phyloP scores from a whole-genome alignment of 495 filamentous ascomycete species.

The Amorphotheca resinae region DNA sequence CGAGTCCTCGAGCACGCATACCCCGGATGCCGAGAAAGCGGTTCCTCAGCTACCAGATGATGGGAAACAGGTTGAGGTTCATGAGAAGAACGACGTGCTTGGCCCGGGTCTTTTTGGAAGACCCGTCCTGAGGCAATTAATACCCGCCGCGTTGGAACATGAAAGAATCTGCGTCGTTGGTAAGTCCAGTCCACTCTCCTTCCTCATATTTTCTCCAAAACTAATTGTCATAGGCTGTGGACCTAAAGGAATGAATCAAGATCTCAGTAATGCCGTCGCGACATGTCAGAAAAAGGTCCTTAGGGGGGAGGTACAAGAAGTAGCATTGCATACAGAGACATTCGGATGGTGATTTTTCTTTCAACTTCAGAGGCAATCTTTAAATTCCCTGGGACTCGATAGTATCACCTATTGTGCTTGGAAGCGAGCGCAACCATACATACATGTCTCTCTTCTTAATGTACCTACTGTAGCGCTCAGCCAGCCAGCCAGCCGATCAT shows the following conservation, averaged over 20 bases:
- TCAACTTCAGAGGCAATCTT: too few species aligned
- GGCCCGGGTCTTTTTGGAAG: background rate
- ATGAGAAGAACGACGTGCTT: background rate
- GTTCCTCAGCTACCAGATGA: background rate
- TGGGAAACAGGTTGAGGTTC: background rate
- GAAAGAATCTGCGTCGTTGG: too few species aligned
- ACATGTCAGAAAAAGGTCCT: constrained; percentile 50
- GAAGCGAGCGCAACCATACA: too few species aligned
- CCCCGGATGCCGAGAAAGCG: background rate
- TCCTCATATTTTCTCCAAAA: too few species aligned
- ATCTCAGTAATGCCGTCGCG: constrained; percentile 54
- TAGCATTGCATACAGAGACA: constrained; percentile 63
- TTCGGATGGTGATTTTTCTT: constrained; percentile 19
- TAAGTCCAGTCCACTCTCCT: too few species aligned
- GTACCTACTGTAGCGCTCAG: too few species aligned
- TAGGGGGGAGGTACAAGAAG: constrained; percentile 44
- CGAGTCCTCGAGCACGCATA: background rate
- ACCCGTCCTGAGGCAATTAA: constrained; percentile 8
- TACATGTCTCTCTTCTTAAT: too few species aligned
- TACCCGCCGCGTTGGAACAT: constrained; percentile 6
- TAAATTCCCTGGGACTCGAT: too few species aligned
- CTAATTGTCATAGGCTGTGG: constrained; percentile 42
- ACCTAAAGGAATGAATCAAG: constrained; percentile 53
- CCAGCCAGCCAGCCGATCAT: too few species aligned
- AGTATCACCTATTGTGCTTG: too few species aligned